These are phyloP conservation scores for Ceratocystis diversiconidia DNA, from an alignment of 2,329 filamentous ascomycete species.

Conservation along the genomic window DNA sequence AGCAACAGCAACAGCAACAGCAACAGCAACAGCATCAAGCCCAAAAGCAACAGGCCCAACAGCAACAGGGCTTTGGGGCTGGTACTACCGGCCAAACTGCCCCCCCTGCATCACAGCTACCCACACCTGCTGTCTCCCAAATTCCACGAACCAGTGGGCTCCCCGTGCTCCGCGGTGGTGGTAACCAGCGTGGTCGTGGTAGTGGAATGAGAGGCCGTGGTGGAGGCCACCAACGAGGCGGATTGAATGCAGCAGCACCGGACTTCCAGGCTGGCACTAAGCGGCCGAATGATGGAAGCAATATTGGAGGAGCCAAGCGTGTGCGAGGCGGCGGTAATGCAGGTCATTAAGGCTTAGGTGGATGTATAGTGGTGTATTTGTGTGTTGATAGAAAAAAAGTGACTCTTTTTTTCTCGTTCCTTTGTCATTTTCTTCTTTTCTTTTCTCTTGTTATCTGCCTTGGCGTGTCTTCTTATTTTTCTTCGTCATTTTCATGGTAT, in stretches of 20 bases:
- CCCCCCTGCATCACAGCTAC: constrained; percentile 6
- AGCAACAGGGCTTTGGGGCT: constrained; percentile 3
- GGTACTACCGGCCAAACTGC: constrained; percentile 9
- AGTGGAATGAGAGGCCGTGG: constrained; percentile 29
- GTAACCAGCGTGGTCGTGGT: constrained; percentile 20
- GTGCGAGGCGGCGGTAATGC: constrained; percentile 25
- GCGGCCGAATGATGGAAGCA: constrained; percentile 35
- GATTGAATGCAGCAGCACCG: constrained; percentile 36
- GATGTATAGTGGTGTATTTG: neutral
- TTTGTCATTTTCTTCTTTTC: neutral
- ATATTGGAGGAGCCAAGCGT: constrained; percentile 33
- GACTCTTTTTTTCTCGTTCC: neutral
- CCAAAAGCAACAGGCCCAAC: constrained; percentile 14
- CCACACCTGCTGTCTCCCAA: constrained; percentile 7
- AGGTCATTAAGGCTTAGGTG: neutral
- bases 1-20: constrained; percentile 11
- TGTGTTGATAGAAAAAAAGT: neutral
- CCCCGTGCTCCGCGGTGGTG: constrained; percentile 31
- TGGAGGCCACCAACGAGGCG: constrained; percentile 25
- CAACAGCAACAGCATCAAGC: constrained; percentile 14
- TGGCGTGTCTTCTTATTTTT: constrained; percentile 3
- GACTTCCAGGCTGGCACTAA: constrained; percentile 47
- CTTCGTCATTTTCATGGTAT: constrained; percentile 5
- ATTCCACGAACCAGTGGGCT: constrained; percentile 23
- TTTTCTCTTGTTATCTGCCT: neutral